Conservation (phyloP, 2,329 filamentous ascomycete species). For the Septoria petroselini region DNA sequence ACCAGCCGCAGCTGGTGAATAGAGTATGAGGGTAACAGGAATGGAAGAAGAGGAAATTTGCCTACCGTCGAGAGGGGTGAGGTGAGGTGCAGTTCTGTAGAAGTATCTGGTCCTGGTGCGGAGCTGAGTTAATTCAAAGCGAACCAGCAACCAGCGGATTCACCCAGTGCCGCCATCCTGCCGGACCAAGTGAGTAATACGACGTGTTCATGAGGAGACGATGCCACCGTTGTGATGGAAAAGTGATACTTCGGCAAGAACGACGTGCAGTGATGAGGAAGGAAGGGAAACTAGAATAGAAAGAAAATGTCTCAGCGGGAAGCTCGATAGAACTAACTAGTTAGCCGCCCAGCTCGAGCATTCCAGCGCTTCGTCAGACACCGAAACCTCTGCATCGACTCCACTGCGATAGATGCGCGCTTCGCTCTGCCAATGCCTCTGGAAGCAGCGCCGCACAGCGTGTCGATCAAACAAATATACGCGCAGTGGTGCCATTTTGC, state of each 20-base stretch:
- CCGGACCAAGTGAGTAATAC: too few relatives aligned
- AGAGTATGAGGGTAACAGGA: too few relatives aligned
- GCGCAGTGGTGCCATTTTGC: neutral
- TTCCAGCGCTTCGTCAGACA: neutral
- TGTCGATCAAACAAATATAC: conserved; percentile 9
- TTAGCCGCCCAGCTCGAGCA: conserved; percentile 6
- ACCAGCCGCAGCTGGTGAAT: too few relatives aligned
- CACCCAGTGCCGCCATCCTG: too few relatives aligned
- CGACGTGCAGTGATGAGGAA: too few relatives aligned
- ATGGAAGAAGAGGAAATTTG: neutral
- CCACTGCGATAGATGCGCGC: conserved; percentile 3
- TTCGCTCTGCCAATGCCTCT: neutral
- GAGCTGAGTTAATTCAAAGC: conserved; percentile 2
- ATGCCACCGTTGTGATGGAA: too few relatives aligned
- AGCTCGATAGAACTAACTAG: too few relatives aligned
- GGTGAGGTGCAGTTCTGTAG: neutral
- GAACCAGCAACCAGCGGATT: conserved; percentile 5
- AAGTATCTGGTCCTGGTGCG: neutral
- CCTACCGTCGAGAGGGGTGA: neutral
- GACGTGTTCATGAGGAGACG: too few relatives aligned
- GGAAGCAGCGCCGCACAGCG: neutral
- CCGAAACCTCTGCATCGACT: neutral
- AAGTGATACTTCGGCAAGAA: too few relatives aligned
- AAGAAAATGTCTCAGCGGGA: neutral
- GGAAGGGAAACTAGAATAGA: neutral